phyloP scores from a whole-genome alignment of 2,329 filamentous ascomycete genomes.

The Pseudogymnoascus sp. region DNA sequence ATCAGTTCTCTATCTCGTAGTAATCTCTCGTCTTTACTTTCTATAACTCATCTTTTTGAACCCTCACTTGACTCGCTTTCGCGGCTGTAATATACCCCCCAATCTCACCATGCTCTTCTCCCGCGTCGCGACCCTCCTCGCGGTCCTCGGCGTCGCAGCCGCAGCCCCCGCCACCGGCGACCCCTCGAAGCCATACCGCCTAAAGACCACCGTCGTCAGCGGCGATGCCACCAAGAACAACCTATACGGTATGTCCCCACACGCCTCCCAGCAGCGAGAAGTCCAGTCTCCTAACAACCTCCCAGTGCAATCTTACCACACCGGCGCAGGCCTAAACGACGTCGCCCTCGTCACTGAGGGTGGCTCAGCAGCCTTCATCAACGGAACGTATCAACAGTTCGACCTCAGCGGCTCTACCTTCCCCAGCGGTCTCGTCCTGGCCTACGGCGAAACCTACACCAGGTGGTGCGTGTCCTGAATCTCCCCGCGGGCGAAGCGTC shows the following conservation, averaged over 20 bases:
- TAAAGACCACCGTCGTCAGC: slow-evolving; percentile 16
- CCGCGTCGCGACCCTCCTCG: neutral
- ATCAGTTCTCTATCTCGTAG: neutral
- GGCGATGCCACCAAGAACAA: slow-evolving; percentile 13
- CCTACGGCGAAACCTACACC: slow-evolving; percentile 5
- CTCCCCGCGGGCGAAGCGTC: neutral
- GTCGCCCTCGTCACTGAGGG: slow-evolving; percentile 9
- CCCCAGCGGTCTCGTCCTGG: slow-evolving; percentile 3
- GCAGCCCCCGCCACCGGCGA: neutral
- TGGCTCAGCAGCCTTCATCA: slow-evolving; percentile 15
- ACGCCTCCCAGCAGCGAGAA: neutral
- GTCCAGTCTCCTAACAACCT: neutral
- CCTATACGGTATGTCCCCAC: slow-evolving; percentile 13
- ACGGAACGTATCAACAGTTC: slow-evolving; percentile 17
- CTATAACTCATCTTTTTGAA: neutral
- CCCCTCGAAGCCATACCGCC: slow-evolving; percentile 12
- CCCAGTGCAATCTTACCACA: slow-evolving; percentile 10
- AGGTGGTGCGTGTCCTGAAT: neutral
- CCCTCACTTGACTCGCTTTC: neutral
- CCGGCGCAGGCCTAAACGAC: slow-evolving; percentile 19
- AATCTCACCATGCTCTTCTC: neutral
- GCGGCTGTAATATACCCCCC: neutral
- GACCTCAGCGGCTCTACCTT: slow-evolving; percentile 13
- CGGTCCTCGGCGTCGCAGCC: neutral
- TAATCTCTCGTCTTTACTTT: neutral